Evolutionary conservation across 225 moss, liverwort and hornwort species (phyloP).

Genomic region (Pleurozium schreberi): DNA sequence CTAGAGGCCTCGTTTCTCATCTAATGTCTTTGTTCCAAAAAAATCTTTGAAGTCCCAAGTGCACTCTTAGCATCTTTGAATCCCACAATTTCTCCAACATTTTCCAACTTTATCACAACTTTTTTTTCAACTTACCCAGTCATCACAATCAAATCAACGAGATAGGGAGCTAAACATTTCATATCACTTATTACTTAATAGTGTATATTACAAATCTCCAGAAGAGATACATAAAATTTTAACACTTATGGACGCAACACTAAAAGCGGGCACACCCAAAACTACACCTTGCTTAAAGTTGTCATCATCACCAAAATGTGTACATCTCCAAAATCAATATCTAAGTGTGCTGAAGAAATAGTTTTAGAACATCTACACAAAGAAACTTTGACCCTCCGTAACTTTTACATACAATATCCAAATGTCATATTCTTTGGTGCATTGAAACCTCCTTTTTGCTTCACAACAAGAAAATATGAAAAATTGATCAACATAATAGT

Average conservation of each 20-base stretch:
- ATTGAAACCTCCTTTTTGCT: background rate
- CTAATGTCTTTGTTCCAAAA: background rate
- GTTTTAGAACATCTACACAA: no score
- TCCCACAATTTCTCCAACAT: background rate
- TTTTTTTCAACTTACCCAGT: background rate
- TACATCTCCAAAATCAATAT: background rate
- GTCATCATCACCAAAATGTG: accelerated
- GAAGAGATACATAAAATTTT: no score
- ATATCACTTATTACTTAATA: no score
- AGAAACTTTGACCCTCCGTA: background rate
- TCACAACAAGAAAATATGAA: background rate
- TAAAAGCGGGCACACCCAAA: background rate
- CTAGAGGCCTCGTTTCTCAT: no score
- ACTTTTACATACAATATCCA: background rate
- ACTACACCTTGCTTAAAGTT: accelerated
- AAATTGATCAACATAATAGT: background rate
- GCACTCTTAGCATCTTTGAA: accelerated
- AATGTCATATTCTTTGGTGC: background rate
- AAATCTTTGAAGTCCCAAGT: background rate
- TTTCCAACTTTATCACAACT: background rate
- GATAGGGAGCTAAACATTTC: background rate
- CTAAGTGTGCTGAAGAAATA: accelerated
- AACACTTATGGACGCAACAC: accelerated
- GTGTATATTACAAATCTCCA: background rate
- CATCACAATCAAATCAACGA: background rate